Base-by-base conservation (phyloP, 1,139 yeast genomes). In the Yamadazyma jaroonii region DNA sequence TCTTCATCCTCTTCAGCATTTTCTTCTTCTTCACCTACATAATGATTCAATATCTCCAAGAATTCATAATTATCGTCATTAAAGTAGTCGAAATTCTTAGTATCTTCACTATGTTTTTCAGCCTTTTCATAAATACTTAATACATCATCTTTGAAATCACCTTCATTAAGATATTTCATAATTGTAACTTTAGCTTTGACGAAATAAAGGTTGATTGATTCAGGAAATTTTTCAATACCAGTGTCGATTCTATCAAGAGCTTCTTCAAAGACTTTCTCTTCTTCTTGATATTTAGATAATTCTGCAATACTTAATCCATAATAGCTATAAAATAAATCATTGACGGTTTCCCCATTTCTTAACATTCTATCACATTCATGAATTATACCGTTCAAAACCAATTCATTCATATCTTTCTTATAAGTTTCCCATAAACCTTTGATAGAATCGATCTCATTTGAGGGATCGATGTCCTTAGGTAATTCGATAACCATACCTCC, bases 361-460 rank as follows among this genome's bases (percentile, higher is more conserved):
- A 88, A 67, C 29, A 88, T 57, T 33, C 95, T 65, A 53, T 90
- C 97, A 61, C 96, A 85, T 58, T 92, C 97, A 53, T 92, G 96
- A 14, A 92, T 77, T 4, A 92, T 74, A 22, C 97, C 97, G 52
- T 89, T 85, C 37, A 89, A 64, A 29, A 88, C 76, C 45, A 74
- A 64, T 56, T 75, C 88, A 46, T 74, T 77, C 36, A 78, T 81
- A 3, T 83, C 71, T 32, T 67, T 52, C 34, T 57, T 52, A 57
- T 76, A 84, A 2, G 84, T 78, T 23, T 62, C 62, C 84, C 87
- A 89, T 32, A 88, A 67, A 4, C 85, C 94, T 45, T 62, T 63
- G 39, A 89, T 61, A 57, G 89, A 96, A 2, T 79, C 80, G 11
- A 87, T 53, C 48, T 86, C 94, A 55, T 89, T 92, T 46, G 84